Evolutionary conservation across 1,284 basidiomycete genomes (phyloP).

Genomic region (Moesziomyces globuligerus): DNA sequence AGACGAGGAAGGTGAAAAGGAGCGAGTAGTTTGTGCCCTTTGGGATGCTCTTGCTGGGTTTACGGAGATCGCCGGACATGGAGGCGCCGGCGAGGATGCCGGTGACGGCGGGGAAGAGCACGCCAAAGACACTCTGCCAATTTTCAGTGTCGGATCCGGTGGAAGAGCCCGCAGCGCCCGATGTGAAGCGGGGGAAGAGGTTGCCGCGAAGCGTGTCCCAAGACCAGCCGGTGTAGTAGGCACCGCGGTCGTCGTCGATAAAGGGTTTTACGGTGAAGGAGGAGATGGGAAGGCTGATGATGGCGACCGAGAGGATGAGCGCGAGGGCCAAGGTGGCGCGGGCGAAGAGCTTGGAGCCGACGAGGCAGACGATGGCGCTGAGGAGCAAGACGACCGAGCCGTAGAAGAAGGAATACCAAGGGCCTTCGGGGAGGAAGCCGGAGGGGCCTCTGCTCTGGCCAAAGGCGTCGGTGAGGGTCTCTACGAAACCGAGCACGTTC

Average conservation of each 20-base stretch:
- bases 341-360: conserved; percentile 63
- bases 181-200: conserved; percentile 62
- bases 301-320: conserved; percentile 57
- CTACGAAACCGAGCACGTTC: conserved; percentile 66
- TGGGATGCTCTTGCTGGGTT: conserved; percentile 67
- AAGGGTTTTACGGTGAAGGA: conserved; percentile 59
- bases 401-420: conserved; percentile 63
- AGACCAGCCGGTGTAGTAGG: conserved; percentile 65
- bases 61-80: conserved; percentile 66
- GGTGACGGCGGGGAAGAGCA: conserved; percentile 66
- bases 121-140: conserved; percentile 65
- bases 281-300: conserved; percentile 62
- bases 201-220: conserved; percentile 58
- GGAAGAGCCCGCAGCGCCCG: conserved; percentile 62
- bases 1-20: conserved; percentile 63
- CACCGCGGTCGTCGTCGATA: conserved; percentile 58
- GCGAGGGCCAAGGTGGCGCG: conserved; percentile 62
- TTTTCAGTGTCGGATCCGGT: conserved; percentile 48
- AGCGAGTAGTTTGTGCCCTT: conserved; percentile 66
- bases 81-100: conserved; percentile 65
- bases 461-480: conserved; percentile 62
- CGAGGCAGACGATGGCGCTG: conserved; percentile 61
- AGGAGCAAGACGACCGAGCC: conserved; percentile 60
- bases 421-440: conserved; percentile 62
- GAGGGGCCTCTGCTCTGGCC: conserved; percentile 49